phyloP scores from a whole-genome alignment of 352 stramenopile genomes.

The Poterioochromonas sp. region DNA sequence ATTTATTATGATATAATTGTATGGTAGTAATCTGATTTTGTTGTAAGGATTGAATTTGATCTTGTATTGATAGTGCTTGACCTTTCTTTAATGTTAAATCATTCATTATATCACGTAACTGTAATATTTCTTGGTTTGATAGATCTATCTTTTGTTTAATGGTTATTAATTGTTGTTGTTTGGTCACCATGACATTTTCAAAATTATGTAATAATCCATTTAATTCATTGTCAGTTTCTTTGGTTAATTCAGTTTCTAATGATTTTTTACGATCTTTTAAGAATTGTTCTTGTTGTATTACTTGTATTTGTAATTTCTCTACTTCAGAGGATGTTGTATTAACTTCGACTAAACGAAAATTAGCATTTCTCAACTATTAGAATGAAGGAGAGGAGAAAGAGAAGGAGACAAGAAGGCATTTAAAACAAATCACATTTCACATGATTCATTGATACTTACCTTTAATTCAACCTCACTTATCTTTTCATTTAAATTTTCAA shows the following conservation, averaged over 20 bases:
- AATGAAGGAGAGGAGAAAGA: too few relatives aligned
- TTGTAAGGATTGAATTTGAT: background rate
- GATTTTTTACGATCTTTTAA: slow-evolving; percentile 32
- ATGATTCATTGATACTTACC: background rate
- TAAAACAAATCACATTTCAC: background rate
- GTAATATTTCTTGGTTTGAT: background rate
- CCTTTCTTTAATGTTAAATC: slow-evolving; percentile 17
- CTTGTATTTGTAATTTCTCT: slow-evolving; percentile 33
- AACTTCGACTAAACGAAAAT: too few relatives aligned
- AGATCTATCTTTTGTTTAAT: background rate
- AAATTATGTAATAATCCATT: slow-evolving; percentile 35
- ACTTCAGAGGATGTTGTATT: slow-evolving; percentile 36
- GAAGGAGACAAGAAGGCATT: too few relatives aligned
- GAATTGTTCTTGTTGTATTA: slow-evolving; percentile 31
- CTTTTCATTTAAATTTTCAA: too few relatives aligned
- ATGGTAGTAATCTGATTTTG: background rate
- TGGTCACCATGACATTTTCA: background rate
- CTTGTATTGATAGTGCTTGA: slow-evolving; percentile 13
- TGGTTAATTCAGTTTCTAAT: slow-evolving; percentile 29
- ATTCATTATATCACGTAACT: slow-evolving; percentile 2
- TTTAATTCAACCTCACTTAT: too few relatives aligned
- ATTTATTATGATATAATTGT: background rate
- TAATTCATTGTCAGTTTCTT: slow-evolving; percentile 39
- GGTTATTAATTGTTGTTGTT: background rate
- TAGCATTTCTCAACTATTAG: too few relatives aligned